Evolutionary conservation across 176 grass and related monocot genomes (phyloP), one percentile per base, ranked within the genome.

Genomic region (Aegilops longissima): DNA sequence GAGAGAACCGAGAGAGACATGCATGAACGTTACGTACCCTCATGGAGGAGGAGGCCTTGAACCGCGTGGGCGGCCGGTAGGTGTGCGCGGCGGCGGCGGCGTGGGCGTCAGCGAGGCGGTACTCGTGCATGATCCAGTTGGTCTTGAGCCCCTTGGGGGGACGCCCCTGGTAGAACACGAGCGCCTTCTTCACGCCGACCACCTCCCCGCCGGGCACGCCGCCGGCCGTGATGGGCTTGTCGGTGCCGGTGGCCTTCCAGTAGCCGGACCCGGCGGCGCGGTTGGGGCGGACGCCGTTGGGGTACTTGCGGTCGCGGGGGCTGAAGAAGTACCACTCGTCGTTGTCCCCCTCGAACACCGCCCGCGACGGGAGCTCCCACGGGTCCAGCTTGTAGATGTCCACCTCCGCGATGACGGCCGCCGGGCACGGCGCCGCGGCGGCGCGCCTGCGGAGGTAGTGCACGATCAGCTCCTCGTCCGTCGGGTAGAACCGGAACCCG

Each of bases 111-210:
- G 93, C 91, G 72, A 98, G 93, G 17, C 93, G 93, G 78, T 98
- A 98, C 93, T 98, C 95, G 84, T 98, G 95, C 95, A 98, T 98
- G 89, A 98, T 91, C 95, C 95, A 98, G 84, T 90, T 98, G 38
- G 93, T 95, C 85, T 98, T 98, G 14, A 73, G 25, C n/a, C 93
- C 93, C 77, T 89, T 95, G 36, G 93, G 93, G 1, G 89, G 90
- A 8, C 89, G 81, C 0, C 89, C 89, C 76, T 8, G 24, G 89
- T 91, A 91, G 85, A 91, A 91, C 14, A 91, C 89, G 0, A 91
- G 89, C 61, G 89, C 68, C 85, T 91, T 91, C 85, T 91, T 91
- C 0, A 91, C 89, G 69, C 89, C 89, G 69, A 91, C 66, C 81
- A 84, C 75, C 81, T 72, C 61, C 4, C 30, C 21, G 40, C 44